Percentiles rank a stretch among this genome's conserved stretches.
Conservation (phyloP, 1,284 basidiomycete species). For the Ustilago trichophora region DNA sequence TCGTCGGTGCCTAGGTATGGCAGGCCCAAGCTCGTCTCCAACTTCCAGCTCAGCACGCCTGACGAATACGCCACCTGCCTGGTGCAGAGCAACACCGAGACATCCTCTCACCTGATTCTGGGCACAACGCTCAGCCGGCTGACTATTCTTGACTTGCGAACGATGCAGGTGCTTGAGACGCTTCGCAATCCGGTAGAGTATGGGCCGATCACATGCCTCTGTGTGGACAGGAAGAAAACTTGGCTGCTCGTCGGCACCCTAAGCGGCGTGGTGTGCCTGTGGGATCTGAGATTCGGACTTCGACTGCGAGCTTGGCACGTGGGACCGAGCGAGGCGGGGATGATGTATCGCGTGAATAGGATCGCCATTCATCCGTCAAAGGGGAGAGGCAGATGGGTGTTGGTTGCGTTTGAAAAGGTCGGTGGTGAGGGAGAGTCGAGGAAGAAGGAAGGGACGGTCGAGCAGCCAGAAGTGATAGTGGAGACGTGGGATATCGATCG, state of each 20-base stretch:
- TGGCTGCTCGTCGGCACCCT: constrained; percentile 91
- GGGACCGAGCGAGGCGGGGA: constrained; percentile 47
- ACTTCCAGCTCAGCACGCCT: constrained; percentile 62
- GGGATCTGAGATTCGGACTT: constrained; percentile 95
- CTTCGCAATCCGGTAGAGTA: constrained; percentile 85
- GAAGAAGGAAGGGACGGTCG: background rate
- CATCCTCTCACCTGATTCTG: constrained; percentile 73
- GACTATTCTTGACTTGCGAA: constrained; percentile 82
- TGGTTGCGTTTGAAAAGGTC: constrained; percentile 76
- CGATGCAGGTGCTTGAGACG: constrained; percentile 78
- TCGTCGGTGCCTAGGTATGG: constrained; percentile 67
- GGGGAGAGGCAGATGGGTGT: constrained; percentile 80
- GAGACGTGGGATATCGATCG: constrained; percentile 65
- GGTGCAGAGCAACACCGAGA: constrained; percentile 43
- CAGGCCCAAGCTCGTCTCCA: constrained; percentile 65
- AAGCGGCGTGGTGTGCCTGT: constrained; percentile 82
- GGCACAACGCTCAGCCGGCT: constrained; percentile 83
- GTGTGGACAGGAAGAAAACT: constrained; percentile 76
- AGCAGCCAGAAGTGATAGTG: constrained; percentile 38
- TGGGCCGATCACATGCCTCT: constrained; percentile 85
- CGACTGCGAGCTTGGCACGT: constrained; percentile 85
- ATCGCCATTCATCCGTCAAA: constrained; percentile 83
- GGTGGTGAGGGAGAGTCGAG: background rate
- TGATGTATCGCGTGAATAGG: constrained; percentile 73
- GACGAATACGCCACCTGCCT: constrained; percentile 66